Conservation (phyloP, 108 stramenopile genomes). For the Cyclostephanos invisitatus region DNA sequence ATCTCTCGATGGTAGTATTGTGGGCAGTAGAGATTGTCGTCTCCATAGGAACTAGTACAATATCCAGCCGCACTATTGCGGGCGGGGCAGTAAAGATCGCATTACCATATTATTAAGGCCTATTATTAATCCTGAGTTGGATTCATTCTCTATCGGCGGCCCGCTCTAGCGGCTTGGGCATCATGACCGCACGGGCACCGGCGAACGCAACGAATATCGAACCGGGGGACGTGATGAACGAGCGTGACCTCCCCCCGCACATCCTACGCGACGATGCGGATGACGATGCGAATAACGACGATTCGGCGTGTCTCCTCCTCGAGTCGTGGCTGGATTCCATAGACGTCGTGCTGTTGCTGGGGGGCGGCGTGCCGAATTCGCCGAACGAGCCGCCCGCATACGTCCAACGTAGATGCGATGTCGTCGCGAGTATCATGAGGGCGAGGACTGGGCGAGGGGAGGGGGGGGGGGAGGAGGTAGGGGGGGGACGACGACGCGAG, state of each 20-base stretch:
- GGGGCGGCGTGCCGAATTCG: slow-evolving; percentile 74
- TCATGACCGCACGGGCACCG: too few species aligned
- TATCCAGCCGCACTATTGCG: too few species aligned
- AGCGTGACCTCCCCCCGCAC: slow-evolving; percentile 45
- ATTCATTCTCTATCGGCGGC: too few species aligned
- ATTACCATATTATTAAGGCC: too few species aligned
- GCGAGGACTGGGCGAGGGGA: not conserved
- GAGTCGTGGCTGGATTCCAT: slow-evolving; percentile 41
- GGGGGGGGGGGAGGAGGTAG: not conserved
- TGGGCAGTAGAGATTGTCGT: too few species aligned
- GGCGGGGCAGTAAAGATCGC: too few species aligned
- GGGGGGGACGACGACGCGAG: not conserved
- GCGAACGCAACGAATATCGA: slow-evolving; percentile 15
- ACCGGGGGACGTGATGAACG: slow-evolving; percentile 50
- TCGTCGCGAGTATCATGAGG: slow-evolving; percentile 25
- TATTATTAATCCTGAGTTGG: too few species aligned
- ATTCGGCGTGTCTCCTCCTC: slow-evolving; percentile 31
- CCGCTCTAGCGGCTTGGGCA: too few species aligned
- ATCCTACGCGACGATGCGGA: slow-evolving; percentile 17
- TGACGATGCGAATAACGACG: not conserved
- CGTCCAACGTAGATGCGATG: slow-evolving; percentile 55
- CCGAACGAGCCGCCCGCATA: slow-evolving; percentile 69
- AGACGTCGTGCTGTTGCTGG: slow-evolving; percentile 78
- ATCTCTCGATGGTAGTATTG: too few species aligned
- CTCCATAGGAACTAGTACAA: too few species aligned